These are phyloP conservation scores for Speleostelium caveatum DNA, from an alignment of 78 protist species.

Conservation along the genomic window DNA sequence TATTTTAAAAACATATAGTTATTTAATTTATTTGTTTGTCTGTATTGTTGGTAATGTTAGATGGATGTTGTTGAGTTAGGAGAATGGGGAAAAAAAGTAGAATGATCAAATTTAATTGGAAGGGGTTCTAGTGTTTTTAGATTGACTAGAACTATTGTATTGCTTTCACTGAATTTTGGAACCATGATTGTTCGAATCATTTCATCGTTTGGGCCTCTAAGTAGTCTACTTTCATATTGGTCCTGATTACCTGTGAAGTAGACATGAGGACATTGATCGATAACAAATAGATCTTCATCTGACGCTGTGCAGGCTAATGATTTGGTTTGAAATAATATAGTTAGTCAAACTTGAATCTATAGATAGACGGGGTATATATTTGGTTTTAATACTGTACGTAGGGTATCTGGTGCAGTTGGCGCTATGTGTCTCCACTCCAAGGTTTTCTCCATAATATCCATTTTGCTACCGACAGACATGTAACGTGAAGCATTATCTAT, in stretches of 20 bases:
- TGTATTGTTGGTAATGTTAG: too few relatives aligned
- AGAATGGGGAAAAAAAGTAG: not conserved
- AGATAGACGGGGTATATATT: too few relatives aligned
- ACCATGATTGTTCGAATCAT: constrained; percentile 25
- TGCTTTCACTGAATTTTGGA: constrained; percentile 50
- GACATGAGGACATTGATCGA: constrained; percentile 70
- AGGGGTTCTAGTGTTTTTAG: constrained; percentile 50
- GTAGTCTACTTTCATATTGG: constrained; percentile 20
- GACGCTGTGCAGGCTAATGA: constrained; percentile 41
- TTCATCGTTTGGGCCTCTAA: constrained; percentile 57
- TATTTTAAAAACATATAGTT: too few relatives aligned
- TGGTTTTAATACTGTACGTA: too few relatives aligned
- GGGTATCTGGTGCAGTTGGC: constrained; percentile 79
- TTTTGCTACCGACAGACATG: constrained; percentile 1
- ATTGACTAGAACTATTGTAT: constrained; percentile 45
- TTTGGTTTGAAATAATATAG: too few relatives aligned
- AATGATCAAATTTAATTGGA: constrained; percentile 22
- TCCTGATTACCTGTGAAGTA: constrained; percentile 69
- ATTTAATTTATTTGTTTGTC: too few relatives aligned
- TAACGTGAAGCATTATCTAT: constrained; percentile 70
- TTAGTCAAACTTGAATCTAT: too few relatives aligned
- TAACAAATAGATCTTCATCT: constrained; percentile 76
- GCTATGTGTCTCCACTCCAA: constrained; percentile 77
- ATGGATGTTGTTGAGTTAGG: too few relatives aligned
- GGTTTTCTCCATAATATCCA: constrained; percentile 27